Percentiles rank a stretch among this genome's conserved stretches.
These are phyloP conservation scores for Candida sithepensis DNA, from an alignment of 805 yeast genomes.

Conservation along the genomic window DNA sequence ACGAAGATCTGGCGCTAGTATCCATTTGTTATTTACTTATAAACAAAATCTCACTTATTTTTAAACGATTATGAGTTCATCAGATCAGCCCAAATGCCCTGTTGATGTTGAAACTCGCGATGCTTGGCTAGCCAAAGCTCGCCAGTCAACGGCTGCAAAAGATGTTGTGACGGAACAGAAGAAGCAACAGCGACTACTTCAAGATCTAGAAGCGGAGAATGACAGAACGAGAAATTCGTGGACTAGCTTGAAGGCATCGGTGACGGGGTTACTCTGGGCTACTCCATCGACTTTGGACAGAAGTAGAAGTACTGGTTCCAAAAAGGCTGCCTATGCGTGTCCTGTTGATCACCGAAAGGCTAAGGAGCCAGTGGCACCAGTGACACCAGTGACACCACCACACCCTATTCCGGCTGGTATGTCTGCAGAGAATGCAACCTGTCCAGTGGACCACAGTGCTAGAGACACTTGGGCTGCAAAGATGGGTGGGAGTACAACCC, in stretches of 20 bases:
- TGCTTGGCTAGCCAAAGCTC: conserved; percentile 47
- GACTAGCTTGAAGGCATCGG: neutral
- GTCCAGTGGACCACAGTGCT: conserved; percentile 39
- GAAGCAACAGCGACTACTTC: neutral
- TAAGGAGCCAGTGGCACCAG: too few relatives aligned
- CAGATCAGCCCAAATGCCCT: conserved; percentile 49
- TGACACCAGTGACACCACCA: conserved; percentile 1
- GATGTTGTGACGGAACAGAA: neutral
- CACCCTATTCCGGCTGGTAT: conserved; percentile 12
- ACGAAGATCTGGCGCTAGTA: too few relatives aligned
- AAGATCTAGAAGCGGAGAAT: neutral
- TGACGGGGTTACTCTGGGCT: conserved; percentile 8
- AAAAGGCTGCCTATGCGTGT: neutral
- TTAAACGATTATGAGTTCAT: conserved; percentile 10
- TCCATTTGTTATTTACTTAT: too few relatives aligned
- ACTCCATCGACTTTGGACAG: neutral
- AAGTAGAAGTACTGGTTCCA: neutral
- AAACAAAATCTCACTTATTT: neutral
- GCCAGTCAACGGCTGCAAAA: conserved; percentile 11
- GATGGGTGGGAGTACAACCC: neutral
- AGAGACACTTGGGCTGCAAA: conserved; percentile 34
- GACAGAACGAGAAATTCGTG: neutral
- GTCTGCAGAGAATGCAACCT: conserved; percentile 23
- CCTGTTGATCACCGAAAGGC: conserved; percentile 3
- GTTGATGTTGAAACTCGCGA: conserved; percentile 62